Evolutionary conservation across 257 asterid species (phyloP).

Genomic region (Salvia splendens): DNA sequence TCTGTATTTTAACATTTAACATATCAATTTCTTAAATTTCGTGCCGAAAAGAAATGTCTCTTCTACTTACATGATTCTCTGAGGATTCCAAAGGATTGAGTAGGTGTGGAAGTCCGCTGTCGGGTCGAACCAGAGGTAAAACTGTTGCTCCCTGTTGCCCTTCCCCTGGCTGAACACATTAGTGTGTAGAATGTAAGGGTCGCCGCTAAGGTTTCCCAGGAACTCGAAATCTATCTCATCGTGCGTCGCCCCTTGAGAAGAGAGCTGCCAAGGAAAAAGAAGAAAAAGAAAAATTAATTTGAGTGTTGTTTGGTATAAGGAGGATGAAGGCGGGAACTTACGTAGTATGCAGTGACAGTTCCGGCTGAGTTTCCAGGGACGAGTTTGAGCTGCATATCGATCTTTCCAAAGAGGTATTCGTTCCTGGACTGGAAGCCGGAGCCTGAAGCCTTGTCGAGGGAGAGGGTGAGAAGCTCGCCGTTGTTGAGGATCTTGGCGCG

Average conservation of each 20-base stretch:
- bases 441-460: constrained; percentile 38
- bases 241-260: constrained; percentile 38
- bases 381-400: constrained; percentile 41
- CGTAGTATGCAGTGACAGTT: constrained; percentile 41
- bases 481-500: constrained; percentile 33
- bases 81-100: constrained; percentile 45
- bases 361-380: constrained; percentile 42
- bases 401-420: constrained; percentile 33
- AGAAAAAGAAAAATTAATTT: not conserved
- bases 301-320: not conserved
- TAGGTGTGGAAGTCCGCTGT: constrained; percentile 46
- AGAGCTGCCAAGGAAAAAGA: constrained; percentile 26
- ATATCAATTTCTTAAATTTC: too few species aligned
- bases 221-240: constrained; percentile 50
- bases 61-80: constrained; percentile 36
- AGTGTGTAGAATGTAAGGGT: constrained; percentile 43
- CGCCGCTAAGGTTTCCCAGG: constrained; percentile 41
- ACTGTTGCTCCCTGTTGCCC: constrained; percentile 42
- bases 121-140: constrained; percentile 47
- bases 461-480: constrained; percentile 35
- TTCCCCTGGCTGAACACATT: constrained; percentile 43
- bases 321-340: not conserved
- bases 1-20: too few species aligned
- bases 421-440: constrained; percentile 39
- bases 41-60: too few species aligned